Base-by-base conservation (phyloP, 2,329 filamentous ascomycete species). In the Aspergillus fischeri region DNA sequence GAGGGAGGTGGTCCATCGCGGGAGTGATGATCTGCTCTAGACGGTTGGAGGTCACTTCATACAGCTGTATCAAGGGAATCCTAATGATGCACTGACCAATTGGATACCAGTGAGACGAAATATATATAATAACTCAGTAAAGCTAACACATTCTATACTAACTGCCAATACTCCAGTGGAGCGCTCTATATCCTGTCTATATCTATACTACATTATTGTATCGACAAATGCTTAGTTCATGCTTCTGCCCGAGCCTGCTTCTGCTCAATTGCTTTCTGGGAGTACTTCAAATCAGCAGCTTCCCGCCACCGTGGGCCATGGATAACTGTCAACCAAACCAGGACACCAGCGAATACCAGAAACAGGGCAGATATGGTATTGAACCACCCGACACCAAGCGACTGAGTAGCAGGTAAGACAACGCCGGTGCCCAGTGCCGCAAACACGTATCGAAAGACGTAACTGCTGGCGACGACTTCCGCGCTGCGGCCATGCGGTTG, bases 301-400 rank as follows among this genome's bases (percentile, higher is more conserved):
- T 83, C 78, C 10, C 84, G 73, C 83, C 83, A 85, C 10, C 65
- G 57, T 57, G 75, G 73, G 0, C 83, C 83, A 66, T 78, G 83
- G 9, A 76, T 55, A 3, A 81, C 78, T 1, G 79, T 81, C 2
- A 79, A 70, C 73, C 78, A 81, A 0, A 82, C 74, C 7, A 74
- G 74, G 0, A 67, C 64, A 0, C 83, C 77, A 17, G 77, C 73
- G 3, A 73, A 63, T 1, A 83, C 67, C 51, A 89, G 67, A 58
- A 88, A 88, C 0, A 73, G 55, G 0, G 85, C 82, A 51, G 80
- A 84, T 56, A 92, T 86, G 1, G 89, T 92, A 49, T 82, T 86
- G 70, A 92, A 92, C 88, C 89, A 92, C 0, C 90, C 91, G 0
- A 93, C 86, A 3, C 91, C 90, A 54, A 94, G 87, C 29, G 73